Evolutionary conservation across 805 yeast species (phyloP).

Genomic region (Metschnikowia sp.): DNA sequence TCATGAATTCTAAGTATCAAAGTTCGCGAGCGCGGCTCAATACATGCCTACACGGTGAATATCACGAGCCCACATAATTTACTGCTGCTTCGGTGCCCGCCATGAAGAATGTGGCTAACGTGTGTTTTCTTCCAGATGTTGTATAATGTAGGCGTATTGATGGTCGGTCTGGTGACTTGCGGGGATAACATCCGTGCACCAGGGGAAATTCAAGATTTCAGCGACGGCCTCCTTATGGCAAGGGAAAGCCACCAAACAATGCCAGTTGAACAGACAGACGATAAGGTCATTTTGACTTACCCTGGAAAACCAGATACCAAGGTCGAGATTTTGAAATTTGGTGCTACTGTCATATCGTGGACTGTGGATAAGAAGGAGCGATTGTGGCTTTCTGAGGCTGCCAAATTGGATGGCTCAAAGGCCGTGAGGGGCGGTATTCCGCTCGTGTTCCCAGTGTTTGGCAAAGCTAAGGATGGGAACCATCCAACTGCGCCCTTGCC

Average conservation of each 20-base stretch:
- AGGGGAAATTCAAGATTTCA: too few species aligned
- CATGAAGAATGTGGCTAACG: too few species aligned
- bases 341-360: constrained; percentile 92
- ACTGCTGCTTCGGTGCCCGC: too few species aligned
- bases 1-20: too few species aligned
- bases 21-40: too few species aligned
- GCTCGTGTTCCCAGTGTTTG: constrained; percentile 90
- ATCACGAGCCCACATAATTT: too few species aligned
- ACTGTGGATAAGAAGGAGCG: constrained; percentile 63
- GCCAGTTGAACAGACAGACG: constrained; percentile 67
- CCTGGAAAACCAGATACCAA: constrained; percentile 50
- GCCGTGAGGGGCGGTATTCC: constrained; percentile 99
- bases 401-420: constrained; percentile 84
- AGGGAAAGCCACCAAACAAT: constrained; percentile 26
- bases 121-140: too few species aligned
- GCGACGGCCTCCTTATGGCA: background rate
- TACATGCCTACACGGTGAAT: too few species aligned
- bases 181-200: constrained; percentile 8
- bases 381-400: constrained; percentile 75
- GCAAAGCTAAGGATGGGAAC: constrained; percentile 53
- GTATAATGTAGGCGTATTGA: too few species aligned
- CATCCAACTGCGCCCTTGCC: constrained; percentile 69
- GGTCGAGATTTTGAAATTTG: constrained; percentile 74
- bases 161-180: background rate
- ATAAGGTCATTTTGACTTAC: constrained; percentile 56